phyloP scores from a whole-genome alignment of 164 flowering plant genomes.

The Paratinospora sagittata region DNA sequence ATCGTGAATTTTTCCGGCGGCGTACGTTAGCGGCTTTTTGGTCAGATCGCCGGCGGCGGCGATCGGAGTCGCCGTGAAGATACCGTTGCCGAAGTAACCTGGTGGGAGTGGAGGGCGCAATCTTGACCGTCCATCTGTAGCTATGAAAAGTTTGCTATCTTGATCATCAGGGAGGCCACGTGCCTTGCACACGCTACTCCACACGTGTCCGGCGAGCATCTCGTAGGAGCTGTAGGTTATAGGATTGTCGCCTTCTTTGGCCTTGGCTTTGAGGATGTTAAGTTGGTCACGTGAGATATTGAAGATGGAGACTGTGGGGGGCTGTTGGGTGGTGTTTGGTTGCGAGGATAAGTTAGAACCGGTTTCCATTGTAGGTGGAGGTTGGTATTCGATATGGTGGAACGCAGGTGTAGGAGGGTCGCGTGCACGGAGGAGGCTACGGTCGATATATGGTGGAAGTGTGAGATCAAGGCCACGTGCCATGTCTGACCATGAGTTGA shows the following conservation, averaged over 20 bases:
- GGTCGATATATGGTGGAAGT: slow-evolving; percentile 52
- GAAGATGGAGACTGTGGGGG: slow-evolving; percentile 30
- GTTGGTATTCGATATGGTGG: slow-evolving; percentile 54
- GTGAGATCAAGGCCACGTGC: slow-evolving; percentile 49
- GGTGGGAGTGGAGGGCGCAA: no score
- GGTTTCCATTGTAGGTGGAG: slow-evolving; percentile 36
- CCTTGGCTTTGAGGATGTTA: slow-evolving; percentile 35
- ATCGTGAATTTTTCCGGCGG: slow-evolving; percentile 39
- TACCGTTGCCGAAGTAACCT: slow-evolving; percentile 49
- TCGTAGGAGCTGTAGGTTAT: slow-evolving; percentile 41
- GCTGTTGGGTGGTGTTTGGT: slow-evolving; percentile 8
- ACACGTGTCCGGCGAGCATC: slow-evolving; percentile 49
- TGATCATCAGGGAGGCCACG: slow-evolving; percentile 39
- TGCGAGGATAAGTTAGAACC: slow-evolving; percentile 4
- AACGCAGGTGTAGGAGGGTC: slow-evolving; percentile 78
- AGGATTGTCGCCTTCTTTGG: slow-evolving; percentile 32
- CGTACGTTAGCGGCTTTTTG: slow-evolving; percentile 35
- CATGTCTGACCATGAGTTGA: slow-evolving; percentile 60
- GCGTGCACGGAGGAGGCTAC: slow-evolving; percentile 54
- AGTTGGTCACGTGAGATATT: slow-evolving; percentile 41
- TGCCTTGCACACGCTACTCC: slow-evolving; percentile 38
- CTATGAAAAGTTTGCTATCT: slow-evolving; percentile 40
- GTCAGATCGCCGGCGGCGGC: slow-evolving; percentile 32
- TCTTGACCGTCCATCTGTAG: slow-evolving; percentile 42
- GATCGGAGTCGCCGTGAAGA: slow-evolving; percentile 43